Base-by-base conservation (phyloP, 2,329 filamentous ascomycete genomes). In the Fonsecaea monophora region DNA sequence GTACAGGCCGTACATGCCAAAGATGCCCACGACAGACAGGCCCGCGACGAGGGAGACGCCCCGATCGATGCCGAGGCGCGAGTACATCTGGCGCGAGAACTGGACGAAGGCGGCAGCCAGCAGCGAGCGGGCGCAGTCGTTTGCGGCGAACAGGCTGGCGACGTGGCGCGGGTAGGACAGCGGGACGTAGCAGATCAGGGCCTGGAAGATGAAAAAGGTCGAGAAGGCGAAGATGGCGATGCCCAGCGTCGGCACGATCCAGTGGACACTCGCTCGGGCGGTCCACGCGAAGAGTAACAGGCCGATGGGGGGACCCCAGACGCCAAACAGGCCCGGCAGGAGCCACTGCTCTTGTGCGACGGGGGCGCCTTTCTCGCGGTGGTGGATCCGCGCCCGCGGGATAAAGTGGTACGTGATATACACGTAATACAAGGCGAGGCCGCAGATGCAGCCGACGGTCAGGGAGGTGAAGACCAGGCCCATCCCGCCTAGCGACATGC, bases 391-490 rank as follows among this genome's bases (percentile, higher is more conserved):
- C 2, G 67, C 76, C 1, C 82, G 82, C 70, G 84, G 81, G 66
- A 78, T 84, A 76, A 82, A 79, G 50, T 87, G 58, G 54, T 63
- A 53, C 2, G 62, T 63, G 35, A 71, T 78, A 77, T 87, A 89
- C 56, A 77, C 71, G 65, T 75, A 74, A 76, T 87, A 89, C 50
- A 79, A 63, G 53, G 72, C 77, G 38, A 86, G 77, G 50, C 82
- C 85, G 62, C 88, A 73, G 10, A 86, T 63, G 72, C 84, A 87
- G 7, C 85, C 80, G 30, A 89, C 81, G 38, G 87, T 78, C 71
- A 89, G 81, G 68, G 83, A 85, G 54, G 87, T 78, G 79, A 90
- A 90, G 57, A 88, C 82, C 8, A 89, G 82, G 34, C 87, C 86
- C 70, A 85, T 78, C 68, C 86, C 75, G 34, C 86, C 86, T 1